Evolutionary conservation across 2,329 filamentous ascomycete genomes (phyloP).

Genomic region (Epichloe sibirici): DNA sequence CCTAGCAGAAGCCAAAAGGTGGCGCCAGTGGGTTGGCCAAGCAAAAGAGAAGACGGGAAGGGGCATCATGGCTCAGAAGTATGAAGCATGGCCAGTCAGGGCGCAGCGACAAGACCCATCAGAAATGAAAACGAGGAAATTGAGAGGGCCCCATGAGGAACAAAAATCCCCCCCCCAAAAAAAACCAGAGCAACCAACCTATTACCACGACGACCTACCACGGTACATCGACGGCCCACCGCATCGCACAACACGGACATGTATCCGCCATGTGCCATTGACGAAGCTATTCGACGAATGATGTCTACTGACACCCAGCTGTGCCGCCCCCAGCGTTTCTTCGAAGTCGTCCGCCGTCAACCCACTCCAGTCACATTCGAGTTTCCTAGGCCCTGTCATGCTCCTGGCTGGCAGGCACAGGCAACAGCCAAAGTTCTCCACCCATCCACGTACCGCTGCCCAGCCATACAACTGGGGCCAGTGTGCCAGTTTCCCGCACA

Average conservation of each 20-base stretch:
- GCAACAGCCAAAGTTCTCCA: neutral
- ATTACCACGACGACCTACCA: too few relatives aligned
- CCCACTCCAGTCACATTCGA: neutral
- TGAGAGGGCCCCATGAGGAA: neutral
- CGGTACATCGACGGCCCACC: neutral
- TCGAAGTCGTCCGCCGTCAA: slow-evolving; percentile 4
- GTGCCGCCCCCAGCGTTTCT: slow-evolving; percentile 12
- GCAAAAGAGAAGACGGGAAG: slow-evolving; percentile 9
- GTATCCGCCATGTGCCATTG: slow-evolving; percentile 1
- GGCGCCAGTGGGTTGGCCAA: slow-evolving; percentile 1
- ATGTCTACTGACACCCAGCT: slow-evolving; percentile 5
- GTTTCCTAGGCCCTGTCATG: neutral
- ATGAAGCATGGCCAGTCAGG: neutral
- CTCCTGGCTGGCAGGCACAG: too few relatives aligned
- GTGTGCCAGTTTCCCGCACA: neutral
- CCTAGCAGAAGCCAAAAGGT: slow-evolving; percentile 2
- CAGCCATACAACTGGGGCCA: neutral
- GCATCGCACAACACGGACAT: neutral
- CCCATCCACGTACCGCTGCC: neutral
- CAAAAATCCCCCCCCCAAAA: neutral
- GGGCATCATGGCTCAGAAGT: slow-evolving; percentile 9
- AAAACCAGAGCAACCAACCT: neutral
- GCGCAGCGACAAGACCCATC: neutral
- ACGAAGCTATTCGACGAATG: neutral
- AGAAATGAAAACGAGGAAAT: slow-evolving; percentile 2